phyloP scores from a whole-genome alignment of 768 basidiomycete species.

The Cystoderma amianthinum region DNA sequence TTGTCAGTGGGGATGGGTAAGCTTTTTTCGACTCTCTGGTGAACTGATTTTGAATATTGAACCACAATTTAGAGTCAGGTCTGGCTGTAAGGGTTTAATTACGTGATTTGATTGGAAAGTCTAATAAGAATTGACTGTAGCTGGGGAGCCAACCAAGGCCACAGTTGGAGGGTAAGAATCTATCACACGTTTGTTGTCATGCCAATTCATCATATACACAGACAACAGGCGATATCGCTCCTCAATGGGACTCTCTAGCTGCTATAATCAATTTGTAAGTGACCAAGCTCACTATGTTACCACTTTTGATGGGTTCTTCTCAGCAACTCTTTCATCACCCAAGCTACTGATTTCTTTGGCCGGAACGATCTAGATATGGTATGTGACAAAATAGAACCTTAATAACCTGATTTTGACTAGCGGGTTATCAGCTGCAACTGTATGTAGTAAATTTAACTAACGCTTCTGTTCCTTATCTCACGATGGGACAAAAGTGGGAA shows the following conservation, averaged over 20 bases:
- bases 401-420: no score
- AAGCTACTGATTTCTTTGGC: conserved; percentile 58
- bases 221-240: conserved; percentile 47
- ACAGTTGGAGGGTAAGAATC: conserved; percentile 60
- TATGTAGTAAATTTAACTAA: conserved; percentile 15
- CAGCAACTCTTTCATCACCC: conserved; percentile 63
- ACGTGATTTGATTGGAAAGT: background rate
- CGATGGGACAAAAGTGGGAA: conserved; percentile 42
- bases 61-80: conserved; percentile 37
- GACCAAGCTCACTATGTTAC: conserved; percentile 2
- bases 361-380: conserved; percentile 70
- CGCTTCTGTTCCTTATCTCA: background rate
- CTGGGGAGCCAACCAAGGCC: conserved; percentile 54
- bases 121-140: conserved; percentile 6
- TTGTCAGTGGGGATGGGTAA: conserved; percentile 62
- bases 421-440: conserved; percentile 50
- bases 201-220: conserved; percentile 12
- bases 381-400: no score
- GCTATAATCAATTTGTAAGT: conserved; percentile 52
- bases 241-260: conserved; percentile 48
- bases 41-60: background rate
- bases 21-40: conserved; percentile 7
- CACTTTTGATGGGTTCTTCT: background rate
- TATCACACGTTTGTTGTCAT: background rate
- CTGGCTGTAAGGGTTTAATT: conserved; percentile 29